Evolutionary conservation across 1,284 basidiomycete genomes (phyloP).

Genomic region (Leccinum huronense): DNA sequence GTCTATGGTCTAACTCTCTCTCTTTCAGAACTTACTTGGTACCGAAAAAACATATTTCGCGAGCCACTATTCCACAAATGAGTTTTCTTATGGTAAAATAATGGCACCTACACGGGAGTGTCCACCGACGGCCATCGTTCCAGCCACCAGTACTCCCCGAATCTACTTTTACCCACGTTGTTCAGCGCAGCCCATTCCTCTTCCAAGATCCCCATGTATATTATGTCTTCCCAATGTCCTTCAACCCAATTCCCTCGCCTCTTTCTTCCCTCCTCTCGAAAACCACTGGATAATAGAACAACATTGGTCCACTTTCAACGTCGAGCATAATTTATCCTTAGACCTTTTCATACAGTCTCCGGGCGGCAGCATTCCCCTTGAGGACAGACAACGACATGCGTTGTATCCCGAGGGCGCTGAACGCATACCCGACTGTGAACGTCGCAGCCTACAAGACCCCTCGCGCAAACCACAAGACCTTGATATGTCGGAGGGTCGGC

Average conservation of each 20-base stretch:
- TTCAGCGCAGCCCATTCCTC: constrained; percentile 14
- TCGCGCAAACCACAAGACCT: too few relatives aligned
- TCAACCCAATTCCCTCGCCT: constrained; percentile 19
- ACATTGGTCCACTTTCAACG: background rate
- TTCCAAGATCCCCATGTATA: constrained; percentile 21
- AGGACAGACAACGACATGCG: constrained; percentile 19
- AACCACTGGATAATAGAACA: constrained; percentile 8
- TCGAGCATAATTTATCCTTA: constrained; percentile 7
- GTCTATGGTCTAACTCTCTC: constrained; percentile 3
- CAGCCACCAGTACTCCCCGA: background rate
- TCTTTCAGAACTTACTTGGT: constrained; percentile 29
- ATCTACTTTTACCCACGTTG: background rate
- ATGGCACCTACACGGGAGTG: background rate
- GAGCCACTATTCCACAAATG: background rate
- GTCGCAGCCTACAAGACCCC: constrained; percentile 2
- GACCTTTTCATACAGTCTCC: constrained; percentile 17
- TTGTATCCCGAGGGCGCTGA: constrained; percentile 17
- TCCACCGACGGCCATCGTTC: background rate
- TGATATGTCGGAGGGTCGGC: too few relatives aligned
- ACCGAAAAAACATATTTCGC: constrained; percentile 30
- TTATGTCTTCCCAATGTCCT: constrained; percentile 21
- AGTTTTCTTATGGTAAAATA: background rate
- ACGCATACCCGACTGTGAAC: constrained; percentile 21
- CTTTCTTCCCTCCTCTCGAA: constrained; percentile 21
- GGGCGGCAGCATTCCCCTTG: constrained; percentile 18